Evolutionary conservation across 129 eudicot species (phyloP).

Genomic region (Solidago caesia): DNA sequence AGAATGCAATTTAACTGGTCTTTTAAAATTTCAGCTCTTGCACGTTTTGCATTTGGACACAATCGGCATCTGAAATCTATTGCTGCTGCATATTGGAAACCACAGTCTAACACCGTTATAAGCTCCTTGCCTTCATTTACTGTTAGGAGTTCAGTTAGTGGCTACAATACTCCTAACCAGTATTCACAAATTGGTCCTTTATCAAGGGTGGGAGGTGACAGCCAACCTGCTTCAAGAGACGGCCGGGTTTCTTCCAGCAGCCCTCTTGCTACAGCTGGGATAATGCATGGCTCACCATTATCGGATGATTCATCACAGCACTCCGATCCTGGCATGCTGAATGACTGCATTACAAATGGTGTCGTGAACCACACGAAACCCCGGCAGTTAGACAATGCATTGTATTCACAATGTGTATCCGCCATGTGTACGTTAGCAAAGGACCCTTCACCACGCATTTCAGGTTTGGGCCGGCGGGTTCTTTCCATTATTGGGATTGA

Average conservation of each 20-base stretch:
- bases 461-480: conserved; percentile 75
- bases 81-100: conserved; percentile 86
- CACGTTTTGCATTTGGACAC: conserved; percentile 96
- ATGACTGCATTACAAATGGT: conserved; percentile 61
- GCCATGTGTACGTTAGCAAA: conserved; percentile 90
- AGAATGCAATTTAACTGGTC: conserved; percentile 2
- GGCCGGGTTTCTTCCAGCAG: conserved; percentile 76
- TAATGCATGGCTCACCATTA: conserved; percentile 93
- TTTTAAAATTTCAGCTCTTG: conserved; percentile 59
- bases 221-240: conserved; percentile 53
- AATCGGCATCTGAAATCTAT: conserved; percentile 83
- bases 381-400: conserved; percentile 65
- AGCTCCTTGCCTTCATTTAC: conserved; percentile 66
- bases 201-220: conserved; percentile 63
- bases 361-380: conserved; percentile 55
- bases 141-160: conserved; percentile 60
- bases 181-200: conserved; percentile 71
- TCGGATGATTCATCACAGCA: conserved; percentile 95
- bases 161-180: conserved; percentile 73
- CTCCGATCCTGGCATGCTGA: conserved; percentile 80
- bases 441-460: conserved; percentile 88
- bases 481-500: conserved; percentile 87
- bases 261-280: conserved; percentile 79
- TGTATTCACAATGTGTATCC: conserved; percentile 84
- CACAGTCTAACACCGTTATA: conserved; percentile 69